Base-by-base conservation (phyloP, 257 asterid genomes). In the Solanum tacnaense region DNA sequence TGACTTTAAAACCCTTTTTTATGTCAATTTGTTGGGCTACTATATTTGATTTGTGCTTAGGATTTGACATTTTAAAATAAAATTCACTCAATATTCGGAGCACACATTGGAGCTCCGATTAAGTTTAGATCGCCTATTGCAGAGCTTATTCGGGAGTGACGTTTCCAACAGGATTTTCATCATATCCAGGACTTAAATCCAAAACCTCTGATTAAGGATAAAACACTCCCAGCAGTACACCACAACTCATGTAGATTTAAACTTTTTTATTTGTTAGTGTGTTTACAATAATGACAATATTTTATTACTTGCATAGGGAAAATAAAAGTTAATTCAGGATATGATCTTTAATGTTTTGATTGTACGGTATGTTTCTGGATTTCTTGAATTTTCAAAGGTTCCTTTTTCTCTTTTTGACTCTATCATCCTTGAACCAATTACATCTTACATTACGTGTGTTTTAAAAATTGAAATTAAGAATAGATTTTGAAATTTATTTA, bases 141-240 rank as follows among this genome's bases (percentile, higher is more conserved):
- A 12, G 6, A 2, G 2, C 52, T 44, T 2, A 44, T 44, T 44
- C 6, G 16, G 16, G 52, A 44, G 16, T 44, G 52, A 44, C 5
- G 6, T 13, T 44, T 44, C 1, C 1, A 12, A 44, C 2, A 12
- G 1, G 52, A 44, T 44, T 44, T 44, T 44, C 52, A 44, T 0
- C 16, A 44, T 44, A 44, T 44, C 0, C 16, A 44, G 1, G 16
- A 44, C 6, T 44, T 2, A 0, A 44, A 44, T 44, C 0, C 0
- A 0, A 44, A 44, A 44, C 0, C 16, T 44, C 16, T 44, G 16
- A 44, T 12, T 44, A 44, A 44, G 6, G 16, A 44, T 44, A 44
- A 44, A 44, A 44, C 16, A 12, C 52, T 44, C 16, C 0, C 6
- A 44, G 1, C 6, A 44, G 6, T 44, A 44, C 16, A 44, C 16